Conservation (phyloP, 2,329 filamentous ascomycete species). For the Nannizziopsis barbatae region DNA sequence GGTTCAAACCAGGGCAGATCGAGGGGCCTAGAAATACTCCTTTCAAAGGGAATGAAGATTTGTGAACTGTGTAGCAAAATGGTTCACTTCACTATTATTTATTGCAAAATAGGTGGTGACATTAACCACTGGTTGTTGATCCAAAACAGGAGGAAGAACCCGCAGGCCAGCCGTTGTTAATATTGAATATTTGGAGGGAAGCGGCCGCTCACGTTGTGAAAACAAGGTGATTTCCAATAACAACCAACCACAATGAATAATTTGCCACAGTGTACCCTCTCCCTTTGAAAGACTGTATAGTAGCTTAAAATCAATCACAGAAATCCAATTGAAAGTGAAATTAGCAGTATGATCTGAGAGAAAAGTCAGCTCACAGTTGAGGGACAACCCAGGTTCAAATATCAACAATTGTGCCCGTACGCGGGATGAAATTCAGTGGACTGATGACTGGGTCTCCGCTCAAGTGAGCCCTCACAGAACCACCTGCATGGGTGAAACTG, state of each 20-base stretch:
- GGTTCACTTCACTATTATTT: neutral
- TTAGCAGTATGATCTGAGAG: neutral
- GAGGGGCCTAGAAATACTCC: conserved; percentile 7
- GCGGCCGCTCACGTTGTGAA: neutral
- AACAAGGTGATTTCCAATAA: neutral
- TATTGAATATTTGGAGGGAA: conserved; percentile 3
- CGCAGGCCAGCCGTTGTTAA: neutral
- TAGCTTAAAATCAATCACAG: neutral
- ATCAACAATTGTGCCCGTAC: neutral
- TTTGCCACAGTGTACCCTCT: neutral
- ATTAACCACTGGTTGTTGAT: neutral
- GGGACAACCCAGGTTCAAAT: neutral
- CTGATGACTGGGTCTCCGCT: neutral
- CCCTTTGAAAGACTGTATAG: neutral
- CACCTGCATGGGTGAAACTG: neutral
- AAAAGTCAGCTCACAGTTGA: neutral
- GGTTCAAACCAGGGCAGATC: neutral
- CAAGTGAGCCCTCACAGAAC: neutral
- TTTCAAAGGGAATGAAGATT: neutral
- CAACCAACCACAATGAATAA: neutral
- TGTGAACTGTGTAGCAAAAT: conserved; percentile 1
- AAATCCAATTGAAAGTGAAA: neutral
- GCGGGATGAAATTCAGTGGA: neutral
- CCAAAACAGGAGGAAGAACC: conserved; percentile 1
- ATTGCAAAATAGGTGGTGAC: neutral